These are phyloP conservation scores for Mycena albidolilacea DNA, from an alignment of 768 basidiomycete genomes.

Conservation along the genomic window DNA sequence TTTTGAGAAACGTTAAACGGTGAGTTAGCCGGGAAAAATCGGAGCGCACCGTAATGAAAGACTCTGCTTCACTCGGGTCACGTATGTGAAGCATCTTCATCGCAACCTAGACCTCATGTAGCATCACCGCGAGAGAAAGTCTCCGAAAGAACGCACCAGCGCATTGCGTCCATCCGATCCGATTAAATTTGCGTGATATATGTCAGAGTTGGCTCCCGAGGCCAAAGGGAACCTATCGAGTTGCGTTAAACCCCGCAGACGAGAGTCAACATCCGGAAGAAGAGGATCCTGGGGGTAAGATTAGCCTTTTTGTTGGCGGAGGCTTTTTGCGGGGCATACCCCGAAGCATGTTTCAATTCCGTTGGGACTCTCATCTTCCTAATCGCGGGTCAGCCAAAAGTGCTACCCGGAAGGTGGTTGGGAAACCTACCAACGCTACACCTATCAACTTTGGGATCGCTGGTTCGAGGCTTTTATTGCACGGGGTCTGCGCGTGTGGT, in stretches of 20 bases:
- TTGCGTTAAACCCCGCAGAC: not conserved
- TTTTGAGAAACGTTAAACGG: not conserved
- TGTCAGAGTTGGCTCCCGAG: not conserved
- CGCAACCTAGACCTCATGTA: not conserved
- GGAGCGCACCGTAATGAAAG: not conserved
- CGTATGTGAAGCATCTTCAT: not conserved
- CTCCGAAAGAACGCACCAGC: not conserved
- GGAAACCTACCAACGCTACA: not conserved
- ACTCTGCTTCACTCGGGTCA: not conserved
- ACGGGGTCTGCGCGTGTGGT: too few species aligned
- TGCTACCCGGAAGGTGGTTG: not conserved
- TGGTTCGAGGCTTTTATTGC: too few species aligned
- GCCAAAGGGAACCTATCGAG: not conserved
- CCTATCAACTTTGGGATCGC: not conserved
- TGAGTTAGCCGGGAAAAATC: not conserved
- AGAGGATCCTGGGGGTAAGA: not conserved
- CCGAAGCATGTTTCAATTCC: not conserved
- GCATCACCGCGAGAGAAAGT: not conserved
- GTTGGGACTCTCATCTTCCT: not conserved
- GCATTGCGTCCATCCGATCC: not conserved
- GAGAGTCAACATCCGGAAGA: not conserved
- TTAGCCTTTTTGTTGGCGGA: too few species aligned
- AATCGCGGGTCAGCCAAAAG: not conserved
- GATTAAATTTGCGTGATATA: not conserved
- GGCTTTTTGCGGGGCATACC: not conserved